Base-by-base conservation (phyloP, 179 eudicot species). In the Nepenthes alata region DNA sequence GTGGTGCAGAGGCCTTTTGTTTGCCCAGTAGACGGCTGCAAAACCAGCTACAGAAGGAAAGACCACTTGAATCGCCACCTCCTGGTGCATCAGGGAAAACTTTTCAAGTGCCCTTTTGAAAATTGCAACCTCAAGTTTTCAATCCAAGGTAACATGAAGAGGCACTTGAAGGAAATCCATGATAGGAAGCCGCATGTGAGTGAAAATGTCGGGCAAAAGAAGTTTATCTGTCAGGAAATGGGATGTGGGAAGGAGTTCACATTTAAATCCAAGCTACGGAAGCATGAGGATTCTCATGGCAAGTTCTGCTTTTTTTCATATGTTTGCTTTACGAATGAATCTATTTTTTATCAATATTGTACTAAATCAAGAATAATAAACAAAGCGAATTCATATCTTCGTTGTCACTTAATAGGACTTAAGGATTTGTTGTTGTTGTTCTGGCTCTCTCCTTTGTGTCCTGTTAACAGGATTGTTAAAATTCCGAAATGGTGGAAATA, bases 161-260 rank as follows among this genome's bases (percentile, higher is more conserved):
- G 98, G 70, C 98, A 93, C 56, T 54, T 93, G 25, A 80, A 80
- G 53, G 88, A 86, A 55, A 62, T 83, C 51, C 96, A 93, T 63
- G 80, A 62, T 1, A 74, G 66, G 9, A 71, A 69, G 44, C 61
- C 75, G n/a, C 61, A 52, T 13, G 56, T 75, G 39, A 54, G 53
- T 10, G 64, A 35, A 34, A 64, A 6, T 14, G 62, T 59, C 50
- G 67, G 34, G 54, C 77, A 62, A 39, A 77, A 78, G 66, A 77
- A 77, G 74, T 59, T 69, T 63, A 70, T 75, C 11, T 93, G 98
- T 75, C 66, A 64, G 38, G 89, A 89, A 69, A 13, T 8, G 61
- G 98, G 94, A 13, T 93, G 98, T 62, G 95, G 95, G 3, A 93
- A 93, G 78, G 84, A 69, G 72, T 93, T 93, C 65, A 79, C 76